Evolutionary conservation across 192 early-diverging fungal species (phyloP).

Genomic region (Thamnidium elegans): DNA sequence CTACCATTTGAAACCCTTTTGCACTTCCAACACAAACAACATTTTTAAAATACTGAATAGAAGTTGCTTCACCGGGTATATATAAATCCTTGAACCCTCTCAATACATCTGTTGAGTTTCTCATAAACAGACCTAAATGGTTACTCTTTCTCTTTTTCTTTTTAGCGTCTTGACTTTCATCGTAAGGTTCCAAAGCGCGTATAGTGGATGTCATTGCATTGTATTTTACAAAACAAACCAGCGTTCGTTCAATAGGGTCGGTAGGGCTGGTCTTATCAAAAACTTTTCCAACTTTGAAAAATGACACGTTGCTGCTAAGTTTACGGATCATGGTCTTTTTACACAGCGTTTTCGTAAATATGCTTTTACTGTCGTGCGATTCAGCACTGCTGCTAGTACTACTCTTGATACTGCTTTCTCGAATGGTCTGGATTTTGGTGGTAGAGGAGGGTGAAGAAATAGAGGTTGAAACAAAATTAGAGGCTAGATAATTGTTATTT

Average conservation of each 20-base stretch:
- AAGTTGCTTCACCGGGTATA: slow-evolving; percentile 85
- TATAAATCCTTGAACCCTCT: slow-evolving; percentile 82
- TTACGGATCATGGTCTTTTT: slow-evolving; percentile 42
- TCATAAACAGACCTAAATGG: slow-evolving; percentile 45
- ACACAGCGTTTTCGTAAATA: slow-evolving; percentile 1
- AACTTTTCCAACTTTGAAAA: slow-evolving; percentile 69
- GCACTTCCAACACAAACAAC: slow-evolving; percentile 87
- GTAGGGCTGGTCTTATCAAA: slow-evolving; percentile 43
- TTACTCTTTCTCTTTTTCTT: slow-evolving; percentile 34
- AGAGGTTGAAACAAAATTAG: too few relatives aligned
- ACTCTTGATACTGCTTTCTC: neutral
- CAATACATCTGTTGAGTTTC: slow-evolving; percentile 42
- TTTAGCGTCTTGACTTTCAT: slow-evolving; percentile 37
- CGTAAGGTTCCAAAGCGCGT: slow-evolving; percentile 70
- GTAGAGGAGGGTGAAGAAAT: neutral
- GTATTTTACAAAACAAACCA: slow-evolving; percentile 71
- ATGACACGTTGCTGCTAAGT: slow-evolving; percentile 61
- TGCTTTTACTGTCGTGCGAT: too few relatives aligned
- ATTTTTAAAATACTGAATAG: slow-evolving; percentile 81
- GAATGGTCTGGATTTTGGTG: neutral
- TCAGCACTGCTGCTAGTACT: slow-evolving; percentile 9
- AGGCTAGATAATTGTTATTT: neutral
- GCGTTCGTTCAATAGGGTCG: slow-evolving; percentile 15
- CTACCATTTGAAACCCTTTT: slow-evolving; percentile 93
- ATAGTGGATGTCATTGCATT: slow-evolving; percentile 73